phyloP scores from a whole-genome alignment of 768 basidiomycete genomes.

The Phanerochaete sordida region DNA sequence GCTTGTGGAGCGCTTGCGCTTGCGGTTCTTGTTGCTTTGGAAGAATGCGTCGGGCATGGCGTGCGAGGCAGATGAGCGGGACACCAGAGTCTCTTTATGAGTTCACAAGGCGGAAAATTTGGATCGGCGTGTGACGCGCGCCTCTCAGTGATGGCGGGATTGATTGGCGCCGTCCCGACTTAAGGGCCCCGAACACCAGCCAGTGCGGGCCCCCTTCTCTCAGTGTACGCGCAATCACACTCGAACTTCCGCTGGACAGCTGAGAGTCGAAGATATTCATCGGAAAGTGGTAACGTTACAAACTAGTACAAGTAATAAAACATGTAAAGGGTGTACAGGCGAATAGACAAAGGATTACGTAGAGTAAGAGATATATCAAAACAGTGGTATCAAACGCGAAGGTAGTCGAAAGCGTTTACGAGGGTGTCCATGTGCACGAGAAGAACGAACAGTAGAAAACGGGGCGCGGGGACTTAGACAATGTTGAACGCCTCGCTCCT shows the following conservation, averaged over 20 bases:
- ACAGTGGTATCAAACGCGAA: neutral
- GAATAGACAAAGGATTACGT: neutral
- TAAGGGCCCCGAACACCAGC: neutral
- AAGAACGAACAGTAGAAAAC: neutral
- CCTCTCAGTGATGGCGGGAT: neutral
- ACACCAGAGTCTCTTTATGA: neutral
- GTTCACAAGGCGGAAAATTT: neutral
- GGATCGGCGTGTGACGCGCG: neutral
- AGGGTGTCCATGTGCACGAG: neutral
- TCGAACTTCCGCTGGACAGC: no score
- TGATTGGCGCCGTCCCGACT: neutral
- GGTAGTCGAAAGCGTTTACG: neutral
- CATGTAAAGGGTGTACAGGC: neutral
- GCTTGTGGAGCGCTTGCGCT: constrained; percentile 52
- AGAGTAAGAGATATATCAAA: neutral
- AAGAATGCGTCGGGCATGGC: constrained; percentile 86
- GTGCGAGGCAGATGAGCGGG: neutral
- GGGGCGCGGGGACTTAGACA: neutral
- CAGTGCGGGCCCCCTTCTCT: neutral
- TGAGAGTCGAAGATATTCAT: no score
- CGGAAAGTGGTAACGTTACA: neutral
- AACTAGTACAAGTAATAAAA: neutral
- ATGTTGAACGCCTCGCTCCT: constrained; percentile 39
- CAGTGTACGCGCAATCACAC: no score
- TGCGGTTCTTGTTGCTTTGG: constrained; percentile 52